A percentile compares a stretch with the other conserved stretches of the same genome.
These are phyloP conservation scores for Lachancea sp. DNA, from an alignment of 805 yeast species.

Conservation along the genomic window DNA sequence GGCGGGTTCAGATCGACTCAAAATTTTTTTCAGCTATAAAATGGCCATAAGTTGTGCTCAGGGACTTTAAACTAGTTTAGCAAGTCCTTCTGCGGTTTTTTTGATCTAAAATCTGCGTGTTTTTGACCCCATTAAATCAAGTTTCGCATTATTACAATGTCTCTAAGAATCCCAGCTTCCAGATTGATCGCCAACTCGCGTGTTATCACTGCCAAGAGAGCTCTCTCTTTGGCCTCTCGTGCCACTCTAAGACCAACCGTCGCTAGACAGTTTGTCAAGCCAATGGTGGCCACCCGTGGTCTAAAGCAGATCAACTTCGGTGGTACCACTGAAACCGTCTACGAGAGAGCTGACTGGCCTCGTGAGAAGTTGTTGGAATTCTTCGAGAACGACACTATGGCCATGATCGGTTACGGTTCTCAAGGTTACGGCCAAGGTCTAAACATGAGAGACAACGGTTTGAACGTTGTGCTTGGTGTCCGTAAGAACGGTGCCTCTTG, in stretches of 20 bases:
- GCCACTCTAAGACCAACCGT: constrained; percentile 55
- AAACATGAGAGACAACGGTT: constrained; percentile 97
- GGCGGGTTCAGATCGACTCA: neutral
- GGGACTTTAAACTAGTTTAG: too few relatives aligned
- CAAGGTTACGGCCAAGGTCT: constrained; percentile 99
- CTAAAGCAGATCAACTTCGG: constrained; percentile 94
- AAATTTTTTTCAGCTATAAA: constrained; percentile 6
- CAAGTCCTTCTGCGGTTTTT: too few relatives aligned
- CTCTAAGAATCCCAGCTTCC: constrained; percentile 41
- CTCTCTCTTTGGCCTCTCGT: constrained; percentile 46
- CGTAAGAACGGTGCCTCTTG: constrained; percentile 98
- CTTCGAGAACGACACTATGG: constrained; percentile 97
- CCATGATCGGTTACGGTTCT: constrained; percentile 98
- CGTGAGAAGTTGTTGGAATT: constrained; percentile 89
- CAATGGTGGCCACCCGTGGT: constrained; percentile 72
- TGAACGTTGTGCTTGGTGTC: constrained; percentile 96
- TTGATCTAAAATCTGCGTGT: too few relatives aligned
- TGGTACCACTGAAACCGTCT: constrained; percentile 90
- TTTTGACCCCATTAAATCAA: too few relatives aligned
- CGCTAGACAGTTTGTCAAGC: constrained; percentile 39
- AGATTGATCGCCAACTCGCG: constrained; percentile 36
- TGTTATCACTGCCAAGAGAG: constrained; percentile 54
- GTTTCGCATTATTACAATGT: constrained; percentile 9
- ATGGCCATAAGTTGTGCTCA: neutral
- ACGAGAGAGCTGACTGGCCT: constrained; percentile 99